Evolutionary conservation across 2,329 filamentous ascomycete genomes (phyloP), one percentile per base, ranked within the genome.

Genomic region (Monilinia polystroma): DNA sequence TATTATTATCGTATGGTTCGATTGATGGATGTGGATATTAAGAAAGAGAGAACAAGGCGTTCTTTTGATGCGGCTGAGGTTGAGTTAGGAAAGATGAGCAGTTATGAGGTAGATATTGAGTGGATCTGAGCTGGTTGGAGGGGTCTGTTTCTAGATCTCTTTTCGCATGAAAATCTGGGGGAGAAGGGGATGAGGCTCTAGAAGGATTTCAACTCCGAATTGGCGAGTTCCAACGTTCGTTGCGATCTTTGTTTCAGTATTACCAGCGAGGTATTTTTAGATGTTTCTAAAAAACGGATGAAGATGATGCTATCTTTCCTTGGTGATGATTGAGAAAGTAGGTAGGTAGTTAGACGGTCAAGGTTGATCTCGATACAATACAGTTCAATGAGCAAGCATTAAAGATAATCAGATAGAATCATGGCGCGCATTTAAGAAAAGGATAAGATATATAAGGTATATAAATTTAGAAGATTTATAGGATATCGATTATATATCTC

Each of bases 71-170:
- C 38, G 59, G 14, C 41, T 29, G 23, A 55, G 59, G 14, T 49
- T 29, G 23, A 55, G 45, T 47, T n/a, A 67, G 18, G 62, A 54
- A 56, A 45, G 45, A 41, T 70, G 70, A 71, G 71, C 64, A 64
- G 51, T 56, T 70, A 71, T 70, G 67, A 72, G 70, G 58, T 54
- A 63, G 68, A 68, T 69, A 63, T 51, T 23, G 32, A 69, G 57
- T 59, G 56, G 47, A 66, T 66, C 47, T 54, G 55, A 53, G 45
- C 35, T 38, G 18, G 18, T 66, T 66, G 38, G 64, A 54, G 47
- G 63, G 41, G 58, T 66, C 29, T 56, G 63, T 49, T 58, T 64
- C 63, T 64, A 65, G 53, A 51, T 65, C 29, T 45, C n/a, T n/a
- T 51, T 26, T 43, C 12, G 63, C 63, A 64, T 57, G 64, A 35